Percentiles rank a stretch among this genome's conserved stretches.
phyloP scores from a whole-genome alignment of 139 green algal genomes.

The Chlorella sp. region DNA sequence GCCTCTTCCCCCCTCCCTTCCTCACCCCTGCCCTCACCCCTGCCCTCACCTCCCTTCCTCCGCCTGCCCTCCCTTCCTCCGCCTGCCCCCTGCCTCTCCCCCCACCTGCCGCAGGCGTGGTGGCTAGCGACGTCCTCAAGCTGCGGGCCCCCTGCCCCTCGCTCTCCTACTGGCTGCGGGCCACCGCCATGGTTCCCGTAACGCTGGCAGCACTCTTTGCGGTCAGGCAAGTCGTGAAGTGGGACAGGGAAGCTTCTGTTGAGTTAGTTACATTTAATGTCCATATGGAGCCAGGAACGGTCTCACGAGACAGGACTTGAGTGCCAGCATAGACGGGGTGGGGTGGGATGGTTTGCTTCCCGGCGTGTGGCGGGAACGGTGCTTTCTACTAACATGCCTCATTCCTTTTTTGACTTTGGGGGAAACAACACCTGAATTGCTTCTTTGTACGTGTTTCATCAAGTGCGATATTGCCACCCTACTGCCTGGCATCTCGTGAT shows the following conservation, averaged over 20 bases:
- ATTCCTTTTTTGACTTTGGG: neutral
- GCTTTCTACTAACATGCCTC: neutral
- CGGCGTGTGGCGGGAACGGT: neutral
- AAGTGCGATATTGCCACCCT: too few species aligned
- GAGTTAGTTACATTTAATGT: too few species aligned
- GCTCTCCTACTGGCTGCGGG: constrained; percentile 56
- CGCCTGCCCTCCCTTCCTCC: neutral
- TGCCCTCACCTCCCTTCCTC: neutral
- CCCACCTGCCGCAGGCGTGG: constrained; percentile 39
- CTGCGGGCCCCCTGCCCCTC: constrained; percentile 48
- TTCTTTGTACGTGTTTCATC: too few species aligned
- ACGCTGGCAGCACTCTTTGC: constrained; percentile 35
- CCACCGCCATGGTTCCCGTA: constrained; percentile 55
- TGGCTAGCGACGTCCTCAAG: constrained; percentile 41
- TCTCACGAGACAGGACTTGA: too few species aligned
- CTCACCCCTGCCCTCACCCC: neutral
- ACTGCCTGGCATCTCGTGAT: too few species aligned
- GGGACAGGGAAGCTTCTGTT: too few species aligned
- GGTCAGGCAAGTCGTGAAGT: constrained; percentile 1
- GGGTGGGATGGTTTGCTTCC: neutral
- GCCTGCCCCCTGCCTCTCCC: neutral
- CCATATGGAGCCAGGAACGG: too few species aligned
- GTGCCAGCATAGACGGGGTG: too few species aligned
- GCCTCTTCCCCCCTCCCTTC: neutral
- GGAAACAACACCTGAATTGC: too few species aligned